Evolutionary conservation across 352 stramenopile genomes (phyloP), one percentile per base, ranked within the genome.

Genomic region (Phytophthora fragariae): DNA sequence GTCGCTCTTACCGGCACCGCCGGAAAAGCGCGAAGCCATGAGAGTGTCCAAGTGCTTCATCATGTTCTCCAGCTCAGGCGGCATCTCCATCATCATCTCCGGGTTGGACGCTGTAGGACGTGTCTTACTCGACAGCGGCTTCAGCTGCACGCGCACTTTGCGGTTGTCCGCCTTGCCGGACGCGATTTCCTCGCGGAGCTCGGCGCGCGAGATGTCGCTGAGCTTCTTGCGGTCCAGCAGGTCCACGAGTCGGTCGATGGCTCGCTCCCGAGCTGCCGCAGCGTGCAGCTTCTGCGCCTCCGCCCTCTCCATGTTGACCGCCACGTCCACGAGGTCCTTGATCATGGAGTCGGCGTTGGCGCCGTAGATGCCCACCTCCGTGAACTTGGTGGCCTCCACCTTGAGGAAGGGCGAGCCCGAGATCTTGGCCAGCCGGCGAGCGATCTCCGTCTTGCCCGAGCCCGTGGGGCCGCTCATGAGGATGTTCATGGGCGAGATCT

Each of bases 391-490:
- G 15, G 98, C 98, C 78, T 99, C 98, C 47, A 95, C 88, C 76
- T 99, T 99, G 68, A 99, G 90, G 83, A 99, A 99, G n/a, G 97
- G 97, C 59, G 97, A 98, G 76, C 98, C 83, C n/a, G 90, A 97
- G 69, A 99, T 91, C 81, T 98, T 98, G 50, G 98, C 98, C 68
- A 99, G 93, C n/a, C 97, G 90, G 17, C 97, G 81, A 46, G 97
- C 97, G 58, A 99, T 99, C 88, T 99, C 98, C 7, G 98, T 99
- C 88, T 99, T 98, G 62, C 98, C 97, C 27, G 96, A 99, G 39
- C 98, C 98, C 24, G 98, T 99, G 24, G 98, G 97, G 1, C 98
- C 98, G 69, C 99, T 99, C 97, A 99, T 99, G 46, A 99, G 87
- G 57, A 99, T 99, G 82, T 99, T 99, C 82, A 99, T 99, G 50